phyloP scores from a whole-genome alignment of 2,329 filamentous ascomycete genomes.

The Chrysoporthe austroafricana region DNA sequence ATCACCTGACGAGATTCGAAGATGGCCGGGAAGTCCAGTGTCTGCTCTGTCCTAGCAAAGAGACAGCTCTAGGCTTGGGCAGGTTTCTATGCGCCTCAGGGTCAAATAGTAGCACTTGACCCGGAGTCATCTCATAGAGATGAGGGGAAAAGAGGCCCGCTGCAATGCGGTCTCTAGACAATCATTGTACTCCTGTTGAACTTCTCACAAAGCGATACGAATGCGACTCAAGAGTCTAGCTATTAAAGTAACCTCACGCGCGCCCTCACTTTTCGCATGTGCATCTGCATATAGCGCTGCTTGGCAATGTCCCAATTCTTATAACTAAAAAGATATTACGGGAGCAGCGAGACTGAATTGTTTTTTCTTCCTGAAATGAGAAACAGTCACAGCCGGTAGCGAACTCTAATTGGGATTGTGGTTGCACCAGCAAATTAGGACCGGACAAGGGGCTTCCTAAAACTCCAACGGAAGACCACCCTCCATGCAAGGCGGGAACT shows the following conservation, averaged over 20 bases:
- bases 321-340: not conserved
- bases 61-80: not conserved
- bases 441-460: conserved; percentile 5
- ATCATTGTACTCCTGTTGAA: too few species aligned
- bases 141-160: not conserved
- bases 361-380: not conserved
- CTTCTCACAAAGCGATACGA: too few species aligned
- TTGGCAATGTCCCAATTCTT: not conserved
- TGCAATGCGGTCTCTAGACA: too few species aligned
- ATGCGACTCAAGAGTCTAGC: not conserved
- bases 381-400: not conserved
- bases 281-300: not conserved
- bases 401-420: not conserved
- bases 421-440: not conserved
- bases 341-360: not conserved
- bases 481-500: conserved; percentile 23
- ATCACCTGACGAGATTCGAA: not conserved
- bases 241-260: not conserved
- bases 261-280: not conserved
- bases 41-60: not conserved
- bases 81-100: not conserved
- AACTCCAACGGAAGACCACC: conserved; percentile 17
- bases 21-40: not conserved
- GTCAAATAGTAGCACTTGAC: not conserved
- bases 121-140: not conserved